Base-by-base conservation (phyloP, 2,329 filamentous ascomycete genomes). In the Bipolaris zeicola region DNA sequence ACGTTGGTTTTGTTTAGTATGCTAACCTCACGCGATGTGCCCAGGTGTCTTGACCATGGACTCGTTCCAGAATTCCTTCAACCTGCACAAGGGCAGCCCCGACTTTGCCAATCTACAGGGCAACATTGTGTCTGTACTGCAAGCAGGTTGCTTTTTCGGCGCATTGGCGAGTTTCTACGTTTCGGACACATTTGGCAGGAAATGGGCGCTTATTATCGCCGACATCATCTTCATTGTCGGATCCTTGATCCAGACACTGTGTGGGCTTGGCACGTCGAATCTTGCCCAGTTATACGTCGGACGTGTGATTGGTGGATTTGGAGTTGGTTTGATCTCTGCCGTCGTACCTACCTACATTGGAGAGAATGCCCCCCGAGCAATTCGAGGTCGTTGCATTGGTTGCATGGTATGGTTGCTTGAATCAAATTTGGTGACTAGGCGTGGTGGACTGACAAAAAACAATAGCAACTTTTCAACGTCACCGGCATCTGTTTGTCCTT, bases 401-500 rank as follows among this genome's bases (percentile, higher is more conserved):
- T 74, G 71, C 66, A 75, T 69, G 68, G 54, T 57, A 57, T 34
- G 50, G 5, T 38, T 22, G 28, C 8, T 44, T 42, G n/a, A 7
- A 13, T 5, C 10, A 11, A n/a, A 36, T 2, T 26, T 24, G 13
- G 8, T 22, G 18, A 34, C 7, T 14, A 6, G 10, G 13, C 18
- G 16, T 18, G 14, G 38, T 16, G 24, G 6, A 43, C 50, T 57
- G n/a, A 57, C 33, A 11, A 8, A 16, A 37, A 31, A 31, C 16
- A 26, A 20, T 39, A 57, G 54, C 74, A 77, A 63, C 66, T 77
- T 5, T 76, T 76, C 65, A 79, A 77, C 60, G 77, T 79, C 20
- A 78, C 77, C 0, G 78, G 78, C 11, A 82, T 81, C 20, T 82
- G 80, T 48, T 68, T 83, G 16, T 78, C 78, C 34, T 83, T 83